Evolutionary conservation across 2,329 filamentous ascomycete genomes (phyloP), one percentile per base, ranked within the genome.

Genomic region (Cordyceps cicadae): DNA sequence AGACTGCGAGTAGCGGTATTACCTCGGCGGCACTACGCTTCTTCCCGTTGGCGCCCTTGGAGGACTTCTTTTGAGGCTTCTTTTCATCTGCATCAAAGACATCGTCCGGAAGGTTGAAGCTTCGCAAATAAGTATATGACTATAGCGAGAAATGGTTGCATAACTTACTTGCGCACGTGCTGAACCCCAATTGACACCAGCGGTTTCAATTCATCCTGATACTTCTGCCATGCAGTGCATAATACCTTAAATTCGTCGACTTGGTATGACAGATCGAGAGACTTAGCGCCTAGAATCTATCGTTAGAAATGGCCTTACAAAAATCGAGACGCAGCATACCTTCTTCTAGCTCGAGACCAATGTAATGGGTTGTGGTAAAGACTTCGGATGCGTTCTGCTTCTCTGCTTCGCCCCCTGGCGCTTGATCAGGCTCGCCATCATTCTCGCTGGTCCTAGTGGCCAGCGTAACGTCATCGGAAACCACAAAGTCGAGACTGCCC

Each of bases 311-410:
- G 14, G 14, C n/a, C 6, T 32, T 24, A 11, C 4, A 26, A 26
- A 39, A 39, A 45, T 3, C 19, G 17, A 48, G 14, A 54, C 5
- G 5, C 17, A 15, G 77, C 83, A 71, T 81, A 91, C 90, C 87
- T 78, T 87, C 83, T 43, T 81, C 81, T 60, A 97, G 76, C 67
- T 93, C 88, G 53, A 97, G 80, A 41, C 94, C 94, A 69, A 99
- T 91, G 71, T 97, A 99, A 72, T 92, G 93, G 1, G 92, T 97
- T 26, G 91, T 92, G 0, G 93, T 97, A 71, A 90, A 96, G 32
- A 97, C 77, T 60, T 79, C 77, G 49, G 67, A 70, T 17, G 64
- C 45, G 17, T 46, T 66, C 21, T 63, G 50, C 46, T 52, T 79
- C 64, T 81, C 77, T 2, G 72, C 74, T 59, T 76, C 73, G 49